Percentiles rank a stretch among this genome's conserved stretches.
These are phyloP conservation scores for Alternaria sp. DNA, from an alignment of 2,329 filamentous ascomycete species.

Conservation along the genomic window DNA sequence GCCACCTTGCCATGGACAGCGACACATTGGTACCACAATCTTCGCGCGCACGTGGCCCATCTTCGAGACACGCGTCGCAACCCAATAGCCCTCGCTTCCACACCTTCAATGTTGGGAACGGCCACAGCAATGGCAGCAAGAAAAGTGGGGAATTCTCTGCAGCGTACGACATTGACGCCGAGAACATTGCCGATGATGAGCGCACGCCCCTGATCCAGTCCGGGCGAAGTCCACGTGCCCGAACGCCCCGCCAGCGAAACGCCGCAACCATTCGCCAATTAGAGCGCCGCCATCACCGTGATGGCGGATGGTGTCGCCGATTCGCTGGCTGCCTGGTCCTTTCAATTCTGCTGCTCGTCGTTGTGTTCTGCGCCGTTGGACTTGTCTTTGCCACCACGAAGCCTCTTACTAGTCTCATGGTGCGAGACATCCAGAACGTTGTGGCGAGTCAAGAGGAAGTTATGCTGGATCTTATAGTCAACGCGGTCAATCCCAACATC, in stretches of 20 bases:
- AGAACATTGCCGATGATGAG: constrained; percentile 82
- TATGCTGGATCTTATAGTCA: constrained; percentile 89
- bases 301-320: constrained; percentile 68
- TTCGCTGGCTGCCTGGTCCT: constrained; percentile 88
- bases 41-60: constrained; percentile 67
- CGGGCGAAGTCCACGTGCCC: constrained; percentile 66
- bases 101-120: constrained; percentile 56
- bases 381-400: constrained; percentile 94
- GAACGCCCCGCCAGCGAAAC: constrained; percentile 60
- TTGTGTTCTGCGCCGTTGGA: constrained; percentile 84
- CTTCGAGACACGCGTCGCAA: constrained; percentile 69
- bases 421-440: constrained; percentile 85
- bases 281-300: constrained; percentile 69
- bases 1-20: constrained; percentile 67
- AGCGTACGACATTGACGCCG: constrained; percentile 82
- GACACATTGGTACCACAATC: constrained; percentile 72
- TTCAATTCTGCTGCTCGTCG: constrained; percentile 79
- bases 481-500: constrained; percentile 90
- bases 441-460: constrained; percentile 93
- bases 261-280: constrained; percentile 70
- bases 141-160: constrained; percentile 70
- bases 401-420: constrained; percentile 78
- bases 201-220: constrained; percentile 79
- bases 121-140: constrained; percentile 52
- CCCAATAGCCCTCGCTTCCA: constrained; percentile 71